Evolutionary conservation across 208 protist species (phyloP).

Genomic region (Kentomonas sorsogonicus): DNA sequence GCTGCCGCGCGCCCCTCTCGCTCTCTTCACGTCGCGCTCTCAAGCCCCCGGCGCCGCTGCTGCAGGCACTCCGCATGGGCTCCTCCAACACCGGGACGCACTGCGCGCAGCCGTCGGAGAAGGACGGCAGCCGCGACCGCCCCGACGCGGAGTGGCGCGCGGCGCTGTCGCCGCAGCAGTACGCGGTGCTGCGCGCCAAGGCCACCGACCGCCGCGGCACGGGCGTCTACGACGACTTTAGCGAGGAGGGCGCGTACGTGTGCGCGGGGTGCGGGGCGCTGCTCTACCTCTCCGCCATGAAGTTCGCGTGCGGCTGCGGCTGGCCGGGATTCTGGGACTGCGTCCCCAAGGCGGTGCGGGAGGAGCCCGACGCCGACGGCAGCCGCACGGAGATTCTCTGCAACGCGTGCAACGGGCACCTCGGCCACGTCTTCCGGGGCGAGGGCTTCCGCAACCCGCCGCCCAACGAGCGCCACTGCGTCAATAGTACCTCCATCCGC

Average conservation of each 20-base stretch:
- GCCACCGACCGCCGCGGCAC: constrained; percentile 60
- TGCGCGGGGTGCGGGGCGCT: constrained; percentile 75
- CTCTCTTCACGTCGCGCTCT: too few relatives aligned
- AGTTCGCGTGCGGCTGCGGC: constrained; percentile 84
- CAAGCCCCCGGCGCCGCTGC: not conserved
- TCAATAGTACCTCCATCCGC: constrained; percentile 71
- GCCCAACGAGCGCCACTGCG: constrained; percentile 90
- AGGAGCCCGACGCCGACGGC: constrained; percentile 69
- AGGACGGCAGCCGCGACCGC: constrained; percentile 66
- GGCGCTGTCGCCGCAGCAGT: constrained; percentile 44
- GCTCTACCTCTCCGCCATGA: constrained; percentile 83
- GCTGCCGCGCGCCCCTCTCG: not conserved
- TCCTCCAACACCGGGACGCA: constrained; percentile 28
- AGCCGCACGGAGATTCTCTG: constrained; percentile 88
- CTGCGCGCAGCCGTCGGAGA: constrained; percentile 39
- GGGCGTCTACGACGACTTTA: constrained; percentile 57
- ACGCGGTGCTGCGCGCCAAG: constrained; percentile 69
- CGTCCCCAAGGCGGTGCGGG: constrained; percentile 62
- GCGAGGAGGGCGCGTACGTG: constrained; percentile 60
- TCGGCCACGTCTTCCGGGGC: constrained; percentile 90
- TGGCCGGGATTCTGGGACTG: constrained; percentile 89
- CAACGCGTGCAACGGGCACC: constrained; percentile 87
- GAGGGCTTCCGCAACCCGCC: constrained; percentile 84
- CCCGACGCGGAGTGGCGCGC: constrained; percentile 55
- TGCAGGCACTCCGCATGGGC: not conserved